Conservation (phyloP, 2,329 filamentous ascomycete genomes). For the Aspergillus vadensis region DNA sequence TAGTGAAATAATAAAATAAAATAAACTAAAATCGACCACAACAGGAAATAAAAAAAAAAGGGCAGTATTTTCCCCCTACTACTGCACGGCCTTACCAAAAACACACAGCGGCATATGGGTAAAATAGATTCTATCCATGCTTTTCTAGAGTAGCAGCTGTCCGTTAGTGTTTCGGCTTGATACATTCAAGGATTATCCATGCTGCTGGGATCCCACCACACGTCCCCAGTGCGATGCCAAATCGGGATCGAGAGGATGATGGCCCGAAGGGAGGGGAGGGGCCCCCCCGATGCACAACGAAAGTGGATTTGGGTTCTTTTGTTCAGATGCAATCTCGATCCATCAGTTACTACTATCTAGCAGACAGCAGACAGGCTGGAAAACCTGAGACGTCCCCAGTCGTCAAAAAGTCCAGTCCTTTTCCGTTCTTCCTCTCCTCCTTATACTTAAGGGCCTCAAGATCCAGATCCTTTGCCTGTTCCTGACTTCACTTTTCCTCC, state of each 20-base stretch:
- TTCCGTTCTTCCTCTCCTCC: constrained; percentile 1
- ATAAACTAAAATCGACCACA: background rate
- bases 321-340: constrained; percentile 20
- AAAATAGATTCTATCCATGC: constrained; percentile 14
- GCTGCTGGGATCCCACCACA: constrained; percentile 17
- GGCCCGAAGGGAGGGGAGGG: constrained; percentile 4
- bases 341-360: constrained; percentile 14
- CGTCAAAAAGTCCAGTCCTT: constrained; percentile 15
- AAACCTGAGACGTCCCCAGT: constrained; percentile 14
- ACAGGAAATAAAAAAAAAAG: constrained; percentile 5
- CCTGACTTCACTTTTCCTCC: constrained; percentile 4
- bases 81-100: constrained; percentile 23
- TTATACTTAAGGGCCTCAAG: constrained; percentile 19
- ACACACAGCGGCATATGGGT: constrained; percentile 18
- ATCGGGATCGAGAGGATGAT: constrained; percentile 17
- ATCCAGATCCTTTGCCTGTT: constrained; percentile 15
- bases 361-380: constrained; percentile 15
- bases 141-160: constrained; percentile 16
- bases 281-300: background rate
- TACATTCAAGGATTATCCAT: constrained; percentile 29
- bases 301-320: constrained; percentile 19
- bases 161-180: constrained; percentile 26
- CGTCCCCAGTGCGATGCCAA: constrained; percentile 11
- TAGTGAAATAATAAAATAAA: constrained; percentile 3
- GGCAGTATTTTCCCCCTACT: constrained; percentile 14